Evolutionary conservation across 164 flowering plant genomes (phyloP).

Genomic region (Aristolochia fimbriata): DNA sequence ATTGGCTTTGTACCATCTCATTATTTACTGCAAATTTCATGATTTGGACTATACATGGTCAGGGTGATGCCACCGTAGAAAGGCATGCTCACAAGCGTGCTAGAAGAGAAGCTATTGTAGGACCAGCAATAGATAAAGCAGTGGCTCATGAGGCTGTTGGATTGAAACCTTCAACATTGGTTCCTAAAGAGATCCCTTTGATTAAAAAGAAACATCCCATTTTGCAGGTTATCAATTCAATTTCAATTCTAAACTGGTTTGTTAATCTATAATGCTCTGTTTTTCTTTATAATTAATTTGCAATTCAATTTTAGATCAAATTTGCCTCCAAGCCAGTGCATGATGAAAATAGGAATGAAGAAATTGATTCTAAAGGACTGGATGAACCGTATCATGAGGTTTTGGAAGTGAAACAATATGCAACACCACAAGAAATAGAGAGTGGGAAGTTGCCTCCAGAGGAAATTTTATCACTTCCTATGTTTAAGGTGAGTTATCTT

Average conservation of each 20-base stretch:
- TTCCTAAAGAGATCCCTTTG: slow-evolving; percentile 81
- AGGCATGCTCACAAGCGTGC: slow-evolving; percentile 37
- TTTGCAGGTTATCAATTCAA: slow-evolving; percentile 44
- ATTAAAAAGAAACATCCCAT: slow-evolving; percentile 83
- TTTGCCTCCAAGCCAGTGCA: slow-evolving; percentile 49
- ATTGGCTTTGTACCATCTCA: neutral
- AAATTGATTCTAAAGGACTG: slow-evolving; percentile 13
- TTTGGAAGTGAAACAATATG: slow-evolving; percentile 30
- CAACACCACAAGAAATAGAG: slow-evolving; percentile 60
- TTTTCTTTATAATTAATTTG: neutral
- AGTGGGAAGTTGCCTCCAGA: slow-evolving; percentile 82
- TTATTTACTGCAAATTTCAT: too few species aligned
- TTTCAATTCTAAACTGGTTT: neutral
- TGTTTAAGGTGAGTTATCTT: slow-evolving; percentile 69
- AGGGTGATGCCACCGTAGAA: slow-evolving; percentile 32
- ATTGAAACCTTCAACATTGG: slow-evolving; percentile 55
- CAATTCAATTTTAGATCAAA: slow-evolving; percentile 51
- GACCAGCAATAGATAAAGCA: slow-evolving; percentile 84
- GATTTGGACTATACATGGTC: neutral
- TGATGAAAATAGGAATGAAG: slow-evolving; percentile 31
- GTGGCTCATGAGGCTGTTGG: slow-evolving; percentile 96
- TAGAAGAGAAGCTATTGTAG: slow-evolving; percentile 59
- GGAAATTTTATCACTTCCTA: slow-evolving; percentile 89
- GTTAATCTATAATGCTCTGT: neutral
- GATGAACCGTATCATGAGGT: slow-evolving; percentile 25